Percentiles rank a stretch among this genome's conserved stretches.
phyloP scores from a whole-genome alignment of 2,329 filamentous ascomycete genomes.

The Pseudocercospora macadamiae region DNA sequence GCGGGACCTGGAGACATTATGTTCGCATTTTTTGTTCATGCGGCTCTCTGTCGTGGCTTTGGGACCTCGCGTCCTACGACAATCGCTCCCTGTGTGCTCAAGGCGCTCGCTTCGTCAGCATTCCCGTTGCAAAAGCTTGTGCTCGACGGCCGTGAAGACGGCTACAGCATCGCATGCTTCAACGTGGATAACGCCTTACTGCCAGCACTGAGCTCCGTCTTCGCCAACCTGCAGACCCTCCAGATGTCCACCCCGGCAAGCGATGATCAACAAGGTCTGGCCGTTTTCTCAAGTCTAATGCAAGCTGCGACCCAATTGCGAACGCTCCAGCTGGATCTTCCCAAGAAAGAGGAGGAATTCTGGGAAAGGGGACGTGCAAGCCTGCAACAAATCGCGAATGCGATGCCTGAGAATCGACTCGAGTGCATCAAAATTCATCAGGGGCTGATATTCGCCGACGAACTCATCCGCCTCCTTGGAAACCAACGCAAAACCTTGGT shows the following conservation, averaged over 20 bases:
- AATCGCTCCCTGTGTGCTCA: neutral
- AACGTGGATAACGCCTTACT: neutral
- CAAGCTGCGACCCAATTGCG: too few species aligned
- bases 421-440: neutral
- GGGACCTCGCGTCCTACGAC: too few species aligned
- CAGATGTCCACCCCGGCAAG: too few species aligned
- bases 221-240: neutral
- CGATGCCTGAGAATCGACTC: neutral
- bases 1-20: too few species aligned
- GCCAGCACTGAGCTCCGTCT: neutral
- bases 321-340: too few species aligned
- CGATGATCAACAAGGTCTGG: too few species aligned
- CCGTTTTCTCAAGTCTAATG: too few species aligned
- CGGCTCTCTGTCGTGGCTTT: too few species aligned
- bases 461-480: neutral
- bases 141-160: neutral
- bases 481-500: neutral
- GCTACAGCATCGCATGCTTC: neutral
- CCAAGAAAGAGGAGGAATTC: too few species aligned
- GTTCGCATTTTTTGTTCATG: too few species aligned
- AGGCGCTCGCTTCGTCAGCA: neutral
- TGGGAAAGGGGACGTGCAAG: too few species aligned
- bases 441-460: neutral
- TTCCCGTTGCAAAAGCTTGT: neutral
- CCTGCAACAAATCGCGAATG: too few species aligned